These are phyloP conservation scores for Melanogaster broomeanus DNA, from an alignment of 768 basidiomycete genomes.

Conservation along the genomic window DNA sequence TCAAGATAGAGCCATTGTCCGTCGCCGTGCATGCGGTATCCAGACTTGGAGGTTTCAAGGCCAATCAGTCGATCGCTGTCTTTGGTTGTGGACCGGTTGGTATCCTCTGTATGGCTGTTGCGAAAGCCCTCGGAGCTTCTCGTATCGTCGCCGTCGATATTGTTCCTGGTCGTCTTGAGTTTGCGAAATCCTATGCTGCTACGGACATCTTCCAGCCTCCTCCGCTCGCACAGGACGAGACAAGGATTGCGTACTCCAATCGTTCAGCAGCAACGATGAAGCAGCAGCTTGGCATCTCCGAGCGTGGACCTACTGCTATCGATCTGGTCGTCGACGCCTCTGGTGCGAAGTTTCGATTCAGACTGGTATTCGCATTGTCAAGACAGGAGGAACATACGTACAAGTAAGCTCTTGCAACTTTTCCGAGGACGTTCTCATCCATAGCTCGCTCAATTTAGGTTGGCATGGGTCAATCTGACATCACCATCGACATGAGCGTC, in stretches of 20 bases:
- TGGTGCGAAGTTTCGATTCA: constrained; percentile 94
- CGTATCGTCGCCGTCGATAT: constrained; percentile 87
- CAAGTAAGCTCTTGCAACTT: constrained; percentile 42
- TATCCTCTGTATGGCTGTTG: constrained; percentile 94
- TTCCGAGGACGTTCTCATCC: background rate
- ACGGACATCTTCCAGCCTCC: constrained; percentile 74
- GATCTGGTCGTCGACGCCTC: constrained; percentile 92
- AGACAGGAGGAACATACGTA: constrained; percentile 73
- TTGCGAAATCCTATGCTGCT: constrained; percentile 84
- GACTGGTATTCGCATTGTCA: constrained; percentile 75
- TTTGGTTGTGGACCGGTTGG: constrained; percentile 91
- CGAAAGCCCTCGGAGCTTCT: constrained; percentile 86
- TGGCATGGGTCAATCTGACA: constrained; percentile 82
- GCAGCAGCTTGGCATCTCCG: constrained; percentile 62
- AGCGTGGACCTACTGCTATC: constrained; percentile 68
- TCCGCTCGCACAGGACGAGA: constrained; percentile 61
- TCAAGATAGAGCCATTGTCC: constrained; percentile 89
- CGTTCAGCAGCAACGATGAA: constrained; percentile 72
- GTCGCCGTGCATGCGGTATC: constrained; percentile 90
- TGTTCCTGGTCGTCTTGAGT: constrained; percentile 72
- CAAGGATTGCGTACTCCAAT: constrained; percentile 66
- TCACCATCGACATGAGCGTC: constrained; percentile 69
- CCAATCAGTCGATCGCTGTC: constrained; percentile 76
- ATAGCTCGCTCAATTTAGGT: constrained; percentile 47
- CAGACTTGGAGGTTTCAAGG: constrained; percentile 69